Percentiles rank a stretch among this genome's conserved stretches.
Conservation (phyloP, 1,284 basidiomycete species). For the Naganishia cerealis region DNA sequence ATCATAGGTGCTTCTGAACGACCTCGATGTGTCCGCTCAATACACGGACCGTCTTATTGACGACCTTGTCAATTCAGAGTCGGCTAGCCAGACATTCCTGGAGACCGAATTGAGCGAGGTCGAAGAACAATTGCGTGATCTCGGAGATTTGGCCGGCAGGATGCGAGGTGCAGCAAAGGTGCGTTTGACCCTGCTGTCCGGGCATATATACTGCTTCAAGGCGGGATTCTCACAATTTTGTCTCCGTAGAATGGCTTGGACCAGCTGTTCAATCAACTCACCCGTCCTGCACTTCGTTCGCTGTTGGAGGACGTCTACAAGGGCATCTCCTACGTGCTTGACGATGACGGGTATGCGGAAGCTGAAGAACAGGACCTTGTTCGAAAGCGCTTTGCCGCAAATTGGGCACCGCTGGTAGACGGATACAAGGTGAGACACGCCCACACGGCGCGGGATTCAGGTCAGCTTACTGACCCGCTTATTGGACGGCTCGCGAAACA, state of each 20-base stretch:
- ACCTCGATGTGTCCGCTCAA: conserved; percentile 79
- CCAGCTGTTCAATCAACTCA: conserved; percentile 87
- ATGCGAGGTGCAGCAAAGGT: conserved; percentile 73
- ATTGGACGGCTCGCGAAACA: conserved; percentile 44
- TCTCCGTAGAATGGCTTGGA: conserved; percentile 73
- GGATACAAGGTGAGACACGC: conserved; percentile 69
- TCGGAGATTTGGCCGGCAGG: conserved; percentile 58
- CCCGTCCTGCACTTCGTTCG: conserved; percentile 78
- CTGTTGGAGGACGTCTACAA: conserved; percentile 84
- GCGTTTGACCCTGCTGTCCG: conserved; percentile 38
- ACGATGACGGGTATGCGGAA: conserved; percentile 79
- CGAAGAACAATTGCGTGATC: conserved; percentile 42
- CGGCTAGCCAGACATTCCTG: conserved; percentile 70
- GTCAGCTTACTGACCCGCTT: not conserved
- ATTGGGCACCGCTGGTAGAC: conserved; percentile 79
- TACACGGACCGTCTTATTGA: conserved; percentile 78
- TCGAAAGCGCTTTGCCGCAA: conserved; percentile 77
- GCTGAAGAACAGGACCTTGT: conserved; percentile 83
- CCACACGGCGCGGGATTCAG: conserved; percentile 14
- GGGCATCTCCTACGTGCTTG: conserved; percentile 81
- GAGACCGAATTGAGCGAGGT: conserved; percentile 59
- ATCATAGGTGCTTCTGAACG: conserved; percentile 76
- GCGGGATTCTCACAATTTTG: conserved; percentile 16
- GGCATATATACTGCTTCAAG: conserved; percentile 13
- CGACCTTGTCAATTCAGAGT: conserved; percentile 64